Evolutionary conservation across 305 asterid genomes (phyloP).

Genomic region (Solanum hybrid): DNA sequence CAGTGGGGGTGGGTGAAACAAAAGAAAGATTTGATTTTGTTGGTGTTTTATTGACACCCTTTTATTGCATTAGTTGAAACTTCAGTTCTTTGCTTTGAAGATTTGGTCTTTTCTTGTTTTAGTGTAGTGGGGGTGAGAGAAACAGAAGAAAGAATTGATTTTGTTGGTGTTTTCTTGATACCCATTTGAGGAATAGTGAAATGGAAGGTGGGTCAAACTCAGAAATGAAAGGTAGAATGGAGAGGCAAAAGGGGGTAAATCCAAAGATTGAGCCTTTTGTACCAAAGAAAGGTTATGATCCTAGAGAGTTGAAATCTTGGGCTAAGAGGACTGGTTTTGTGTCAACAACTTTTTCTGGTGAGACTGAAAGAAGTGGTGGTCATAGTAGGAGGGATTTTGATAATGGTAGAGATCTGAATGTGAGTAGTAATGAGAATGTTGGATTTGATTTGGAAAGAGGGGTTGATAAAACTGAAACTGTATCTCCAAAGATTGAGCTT

Average conservation of each 20-base stretch:
- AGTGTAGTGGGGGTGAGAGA: background rate
- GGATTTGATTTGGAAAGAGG: conserved; percentile 72
- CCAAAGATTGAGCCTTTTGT: conserved; percentile 69
- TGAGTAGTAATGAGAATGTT: conserved; percentile 8
- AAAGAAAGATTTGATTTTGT: background rate
- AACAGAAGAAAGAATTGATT: background rate
- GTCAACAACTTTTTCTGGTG: conserved; percentile 67
- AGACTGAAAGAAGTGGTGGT: conserved; percentile 38
- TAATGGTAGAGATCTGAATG: conserved; percentile 19
- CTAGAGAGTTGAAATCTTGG: conserved; percentile 92
- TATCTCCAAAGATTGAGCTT: conserved; percentile 73
- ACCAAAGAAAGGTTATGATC: conserved; percentile 58
- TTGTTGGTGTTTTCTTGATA: background rate
- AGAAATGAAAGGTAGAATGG: conserved; percentile 31
- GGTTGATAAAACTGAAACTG: conserved; percentile 42
- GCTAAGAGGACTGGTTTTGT: conserved; percentile 95
- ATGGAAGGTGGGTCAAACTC: conserved; percentile 77
- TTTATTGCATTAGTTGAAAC: background rate
- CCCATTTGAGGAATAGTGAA: conserved; percentile 31
- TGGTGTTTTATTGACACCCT: background rate
- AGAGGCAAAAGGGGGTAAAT: conserved; percentile 32
- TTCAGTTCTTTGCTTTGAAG: background rate
- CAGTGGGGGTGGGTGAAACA: background rate
- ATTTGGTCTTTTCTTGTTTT: background rate
- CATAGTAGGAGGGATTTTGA: conserved; percentile 32